Evolutionary conservation across 352 stramenopile species (phyloP).

Genomic region (Globisporangium canariense): DNA sequence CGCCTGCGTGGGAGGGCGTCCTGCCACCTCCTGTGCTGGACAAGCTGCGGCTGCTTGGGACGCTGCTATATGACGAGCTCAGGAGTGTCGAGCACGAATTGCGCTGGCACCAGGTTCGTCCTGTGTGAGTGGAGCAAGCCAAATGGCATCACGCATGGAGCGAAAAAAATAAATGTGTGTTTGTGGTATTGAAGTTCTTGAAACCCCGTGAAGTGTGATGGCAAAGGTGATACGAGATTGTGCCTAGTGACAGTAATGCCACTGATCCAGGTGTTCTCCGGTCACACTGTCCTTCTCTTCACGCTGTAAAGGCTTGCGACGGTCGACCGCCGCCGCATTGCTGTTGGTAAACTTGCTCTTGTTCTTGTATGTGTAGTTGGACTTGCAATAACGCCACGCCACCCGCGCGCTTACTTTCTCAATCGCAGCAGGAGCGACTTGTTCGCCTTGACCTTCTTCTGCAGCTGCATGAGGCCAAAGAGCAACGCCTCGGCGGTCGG

Average conservation of each 20-base stretch:
- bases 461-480: constrained; percentile 97
- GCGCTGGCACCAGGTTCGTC: background rate
- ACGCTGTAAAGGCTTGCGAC: background rate
- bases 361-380: constrained; percentile 1
- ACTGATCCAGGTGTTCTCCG: background rate
- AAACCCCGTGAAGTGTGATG: background rate
- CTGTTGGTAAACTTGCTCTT: background rate
- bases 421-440: constrained; percentile 94
- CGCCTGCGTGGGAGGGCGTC: constrained; percentile 4
- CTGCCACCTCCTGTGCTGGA: constrained; percentile 20
- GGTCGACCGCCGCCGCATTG: background rate
- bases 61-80: constrained; percentile 20
- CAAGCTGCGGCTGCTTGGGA: constrained; percentile 32
- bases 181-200: background rate
- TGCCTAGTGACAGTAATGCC: background rate
- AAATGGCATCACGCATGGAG: background rate
- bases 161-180: constrained; percentile 3
- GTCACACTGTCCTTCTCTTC: background rate
- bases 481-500: constrained; percentile 97
- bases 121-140: background rate
- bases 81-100: constrained; percentile 4
- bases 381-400: too few relatives aligned
- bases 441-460: constrained; percentile 99
- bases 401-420: constrained; percentile 89
- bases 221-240: background rate